Evolutionary conservation across 352 stramenopile genomes (phyloP).

Genomic region (Thalassiosira mediterranea): DNA sequence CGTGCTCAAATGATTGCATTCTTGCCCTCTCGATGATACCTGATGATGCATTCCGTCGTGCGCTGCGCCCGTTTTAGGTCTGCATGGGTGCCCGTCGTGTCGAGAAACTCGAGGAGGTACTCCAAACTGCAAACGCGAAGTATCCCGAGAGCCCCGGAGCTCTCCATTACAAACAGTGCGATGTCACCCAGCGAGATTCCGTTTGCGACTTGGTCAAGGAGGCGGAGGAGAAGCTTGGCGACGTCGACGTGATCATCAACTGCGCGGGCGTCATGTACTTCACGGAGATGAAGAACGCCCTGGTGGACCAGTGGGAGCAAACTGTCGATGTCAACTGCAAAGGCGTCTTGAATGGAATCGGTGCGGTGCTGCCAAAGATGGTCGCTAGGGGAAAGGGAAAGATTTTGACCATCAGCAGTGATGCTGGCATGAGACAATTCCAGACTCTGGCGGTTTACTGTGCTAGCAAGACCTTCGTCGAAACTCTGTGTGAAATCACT

Average conservation of each 20-base stretch:
- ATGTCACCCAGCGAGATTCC: constrained; percentile 42
- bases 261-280: constrained; percentile 92
- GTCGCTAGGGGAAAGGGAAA: constrained; percentile 39
- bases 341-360: constrained; percentile 88
- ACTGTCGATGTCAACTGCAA: constrained; percentile 93
- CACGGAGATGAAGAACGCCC: constrained; percentile 88
- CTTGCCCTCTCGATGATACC: not conserved
- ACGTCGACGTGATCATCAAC: constrained; percentile 89
- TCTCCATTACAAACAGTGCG: constrained; percentile 15
- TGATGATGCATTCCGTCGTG: not conserved
- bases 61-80: constrained; percentile 4
- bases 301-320: constrained; percentile 90
- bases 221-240: constrained; percentile 65
- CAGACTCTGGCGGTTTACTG: constrained; percentile 87
- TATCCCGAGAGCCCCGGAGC: constrained; percentile 15
- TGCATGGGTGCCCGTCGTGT: constrained; percentile 46
- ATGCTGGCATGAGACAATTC: constrained; percentile 75
- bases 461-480: constrained; percentile 90
- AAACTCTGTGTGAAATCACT: constrained; percentile 87
- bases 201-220: constrained; percentile 26
- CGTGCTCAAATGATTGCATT: not conserved
- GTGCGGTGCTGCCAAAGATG: constrained; percentile 45
- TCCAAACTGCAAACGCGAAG: constrained; percentile 14
- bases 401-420: constrained; percentile 58
- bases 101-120: constrained; percentile 45